These are phyloP conservation scores for Amanita exitialis DNA, from an alignment of 768 basidiomycete species.

Conservation along the genomic window DNA sequence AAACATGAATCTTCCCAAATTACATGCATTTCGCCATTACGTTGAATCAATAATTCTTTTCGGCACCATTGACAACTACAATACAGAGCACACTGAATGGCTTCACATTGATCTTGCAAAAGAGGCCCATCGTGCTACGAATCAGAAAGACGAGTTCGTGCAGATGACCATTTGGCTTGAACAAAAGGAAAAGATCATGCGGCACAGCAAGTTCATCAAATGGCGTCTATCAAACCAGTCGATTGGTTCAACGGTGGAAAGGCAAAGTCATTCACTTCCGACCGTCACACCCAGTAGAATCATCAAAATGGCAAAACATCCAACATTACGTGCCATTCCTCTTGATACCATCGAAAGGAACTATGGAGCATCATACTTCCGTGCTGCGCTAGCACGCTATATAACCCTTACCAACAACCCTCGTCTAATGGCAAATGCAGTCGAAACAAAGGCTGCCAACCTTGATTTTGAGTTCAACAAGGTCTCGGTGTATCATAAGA, in stretches of 20 bases:
- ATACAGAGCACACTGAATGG: slow-evolving; percentile 5
- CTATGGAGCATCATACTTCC: not conserved
- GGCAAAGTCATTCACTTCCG: not conserved
- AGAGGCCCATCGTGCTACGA: not conserved
- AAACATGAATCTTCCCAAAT: slow-evolving; percentile 19
- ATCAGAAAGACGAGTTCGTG: not conserved
- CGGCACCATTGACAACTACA: slow-evolving; percentile 12
- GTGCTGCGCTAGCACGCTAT: not conserved
- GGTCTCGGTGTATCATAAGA: not conserved
- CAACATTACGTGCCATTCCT: not conserved
- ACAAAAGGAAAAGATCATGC: not conserved
- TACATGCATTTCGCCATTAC: slow-evolving; percentile 12
- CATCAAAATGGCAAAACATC: not conserved
- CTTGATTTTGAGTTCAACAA: not conserved
- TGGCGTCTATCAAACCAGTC: not conserved
- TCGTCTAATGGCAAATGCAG: not conserved
- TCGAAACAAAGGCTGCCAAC: not conserved
- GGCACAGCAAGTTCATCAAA: not conserved
- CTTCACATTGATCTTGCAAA: not conserved
- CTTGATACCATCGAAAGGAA: not conserved
- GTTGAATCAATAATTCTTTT: slow-evolving; percentile 4
- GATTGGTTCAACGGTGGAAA: not conserved
- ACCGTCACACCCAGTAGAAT: not conserved
- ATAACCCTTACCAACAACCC: not conserved
- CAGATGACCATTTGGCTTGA: slow-evolving; percentile 5